Evolutionary conservation across 805 yeast genomes (phyloP), one percentile per base, ranked within the genome.

Genomic region (Saccharomycopsis capsularis): DNA sequence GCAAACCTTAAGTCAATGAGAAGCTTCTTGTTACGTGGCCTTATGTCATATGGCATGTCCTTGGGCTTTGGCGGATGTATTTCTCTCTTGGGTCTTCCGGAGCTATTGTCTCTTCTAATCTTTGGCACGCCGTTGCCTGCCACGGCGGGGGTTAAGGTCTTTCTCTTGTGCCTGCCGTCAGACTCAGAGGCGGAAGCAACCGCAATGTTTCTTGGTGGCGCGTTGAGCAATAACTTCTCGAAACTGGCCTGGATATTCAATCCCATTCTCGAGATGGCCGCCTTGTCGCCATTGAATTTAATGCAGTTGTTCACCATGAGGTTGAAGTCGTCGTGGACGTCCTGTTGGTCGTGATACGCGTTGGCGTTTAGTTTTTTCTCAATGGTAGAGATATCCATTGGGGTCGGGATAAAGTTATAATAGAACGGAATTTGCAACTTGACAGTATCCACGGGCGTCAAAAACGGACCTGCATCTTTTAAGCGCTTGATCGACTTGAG

Each of bases 41-140:
- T 75, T 47, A 80, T 80, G 60, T 89, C 96, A 60, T 87, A 88
- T 2, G 95, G 95, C 64, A 90, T 78, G 63, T 93, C 97, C 61
- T 87, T 87, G 29, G 96, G 86, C 61, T 85, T 83, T 47, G 99
- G 99, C 2, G 99, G 99, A 63, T 90, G 97, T 42, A 93, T 88
- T 57, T 88, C 93, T 57, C 99, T 79, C 66, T 91, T 91, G 35
- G 98, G 98, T 57, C 99, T 75, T 27, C 90, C 93, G 46, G 81
- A 85, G 29, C 30, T 29, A 4, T 76, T 72, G 53, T 88, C 95
- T 50, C 91, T 75, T 63, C 95, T 76, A 44, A 83, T 75, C n/a
- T 68, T 68, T 9, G 85, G 85, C 19, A 77, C 71, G 15, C 80
- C 83, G 39, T 72, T 62, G 42, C 63, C 66, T 34, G 68, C 55